Evolutionary conservation across 1,284 basidiomycete species (phyloP).

Genomic region (Fomitiporia mediterranea): DNA sequence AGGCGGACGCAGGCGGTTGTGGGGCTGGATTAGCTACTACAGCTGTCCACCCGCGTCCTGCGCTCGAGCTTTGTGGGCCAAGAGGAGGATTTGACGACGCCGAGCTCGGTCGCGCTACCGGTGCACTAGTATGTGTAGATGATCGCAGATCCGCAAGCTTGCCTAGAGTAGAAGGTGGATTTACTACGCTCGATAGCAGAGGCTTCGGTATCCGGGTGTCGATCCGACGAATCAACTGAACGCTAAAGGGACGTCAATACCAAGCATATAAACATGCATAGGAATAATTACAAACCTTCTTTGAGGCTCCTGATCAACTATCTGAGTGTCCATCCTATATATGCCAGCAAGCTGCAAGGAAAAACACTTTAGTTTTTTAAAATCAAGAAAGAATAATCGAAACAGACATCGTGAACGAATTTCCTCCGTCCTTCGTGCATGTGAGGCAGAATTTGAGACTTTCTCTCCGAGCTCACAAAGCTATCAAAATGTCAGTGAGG

Average conservation of each 20-base stretch:
- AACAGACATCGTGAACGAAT: slow-evolving; percentile 69
- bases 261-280: slow-evolving; percentile 8
- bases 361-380: not conserved
- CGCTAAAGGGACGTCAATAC: slow-evolving; percentile 35
- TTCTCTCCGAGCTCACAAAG: slow-evolving; percentile 66
- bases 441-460: slow-evolving; percentile 71
- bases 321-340: slow-evolving; percentile 77
- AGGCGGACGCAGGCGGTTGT: slow-evolving; percentile 23
- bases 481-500: slow-evolving; percentile 31
- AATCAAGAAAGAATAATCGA: slow-evolving; percentile 3
- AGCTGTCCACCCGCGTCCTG: slow-evolving; percentile 32
- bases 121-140: not conserved
- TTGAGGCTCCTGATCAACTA: slow-evolving; percentile 84
- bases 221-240: slow-evolving; percentile 74
- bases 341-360: slow-evolving; percentile 55
- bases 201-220: slow-evolving; percentile 76
- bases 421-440: slow-evolving; percentile 76
- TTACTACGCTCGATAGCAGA: slow-evolving; percentile 48
- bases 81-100: slow-evolving; percentile 24
- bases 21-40: slow-evolving; percentile 29
- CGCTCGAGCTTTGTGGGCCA: slow-evolving; percentile 20
- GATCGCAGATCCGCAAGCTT: slow-evolving; percentile 52
- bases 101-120: slow-evolving; percentile 14
- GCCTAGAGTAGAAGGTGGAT: slow-evolving; percentile 37
- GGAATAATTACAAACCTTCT: slow-evolving; percentile 32